phyloP scores from a whole-genome alignment of 2,329 filamentous ascomycete genomes.

The Tympanopsis confertula region DNA sequence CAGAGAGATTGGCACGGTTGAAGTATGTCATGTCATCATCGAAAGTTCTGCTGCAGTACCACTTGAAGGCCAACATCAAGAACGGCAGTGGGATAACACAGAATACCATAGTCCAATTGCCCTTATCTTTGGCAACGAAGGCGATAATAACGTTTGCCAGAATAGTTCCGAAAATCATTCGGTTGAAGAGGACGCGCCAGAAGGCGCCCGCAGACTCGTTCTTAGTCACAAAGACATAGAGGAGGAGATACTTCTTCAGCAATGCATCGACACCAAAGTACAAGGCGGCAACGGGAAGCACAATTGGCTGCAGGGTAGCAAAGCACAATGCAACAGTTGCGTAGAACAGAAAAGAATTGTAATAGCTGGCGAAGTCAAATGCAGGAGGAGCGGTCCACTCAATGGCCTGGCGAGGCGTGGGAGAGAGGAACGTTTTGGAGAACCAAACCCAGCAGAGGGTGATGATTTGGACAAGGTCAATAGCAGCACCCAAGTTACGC shows the following conservation, averaged over 20 bases:
- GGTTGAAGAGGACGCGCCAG: conserved; percentile 86
- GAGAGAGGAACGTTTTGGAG: conserved; percentile 70
- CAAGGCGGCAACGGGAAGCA: conserved; percentile 72
- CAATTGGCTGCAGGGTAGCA: conserved; percentile 73
- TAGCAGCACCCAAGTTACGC: conserved; percentile 82
- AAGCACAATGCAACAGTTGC: conserved; percentile 80
- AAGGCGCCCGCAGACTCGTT: conserved; percentile 88
- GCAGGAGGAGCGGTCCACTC: conserved; percentile 83
- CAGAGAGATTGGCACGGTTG: conserved; percentile 42
- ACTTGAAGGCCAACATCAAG: conserved; percentile 72
- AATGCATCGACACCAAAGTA: conserved; percentile 83
- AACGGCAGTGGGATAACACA: conserved; percentile 65
- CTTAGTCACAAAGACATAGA: conserved; percentile 95
- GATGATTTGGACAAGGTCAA: conserved; percentile 83
- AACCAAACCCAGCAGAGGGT: conserved; percentile 77
- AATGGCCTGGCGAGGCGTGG: conserved; percentile 83
- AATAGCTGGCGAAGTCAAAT: conserved; percentile 93
- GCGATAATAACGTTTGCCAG: conserved; percentile 71
- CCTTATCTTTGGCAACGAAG: conserved; percentile 60
- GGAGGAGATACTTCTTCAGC: conserved; percentile 86
- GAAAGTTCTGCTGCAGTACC: conserved; percentile 66
- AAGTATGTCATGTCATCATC: conserved; percentile 75
- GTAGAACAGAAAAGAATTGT: conserved; percentile 97
- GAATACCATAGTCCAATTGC: conserved; percentile 47
- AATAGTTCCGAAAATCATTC: conserved; percentile 72